Evolutionary conservation across 768 basidiomycete species (phyloP).

Genomic region (Chalciporus chontae): DNA sequence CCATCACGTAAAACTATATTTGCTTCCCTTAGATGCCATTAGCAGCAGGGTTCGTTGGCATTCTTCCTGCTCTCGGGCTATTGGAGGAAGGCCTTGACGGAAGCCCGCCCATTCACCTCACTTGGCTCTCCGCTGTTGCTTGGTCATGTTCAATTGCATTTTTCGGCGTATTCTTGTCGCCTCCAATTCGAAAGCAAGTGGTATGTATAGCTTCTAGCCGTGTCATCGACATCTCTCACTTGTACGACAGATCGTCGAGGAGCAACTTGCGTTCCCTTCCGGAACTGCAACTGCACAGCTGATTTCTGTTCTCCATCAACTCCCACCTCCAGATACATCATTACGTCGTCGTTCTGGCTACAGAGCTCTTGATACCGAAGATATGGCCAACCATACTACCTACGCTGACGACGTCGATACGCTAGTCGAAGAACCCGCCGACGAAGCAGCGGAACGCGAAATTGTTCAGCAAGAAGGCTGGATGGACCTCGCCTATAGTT

Average conservation of each 20-base stretch:
- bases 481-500: conserved; percentile 75
- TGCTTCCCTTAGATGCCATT: conserved; percentile 63
- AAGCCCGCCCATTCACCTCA: conserved; percentile 66
- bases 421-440: conserved; percentile 22
- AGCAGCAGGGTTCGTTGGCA: conserved; percentile 87
- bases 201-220: conserved; percentile 40
- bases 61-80: conserved; percentile 83
- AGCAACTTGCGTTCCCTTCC: conserved; percentile 90
- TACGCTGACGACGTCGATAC: conserved; percentile 3
- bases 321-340: conserved; percentile 62
- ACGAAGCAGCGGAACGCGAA: conserved; percentile 40
- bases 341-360: conserved; percentile 60
- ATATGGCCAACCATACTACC: conserved; percentile 19
- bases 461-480: conserved; percentile 68
- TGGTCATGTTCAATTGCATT: conserved; percentile 94
- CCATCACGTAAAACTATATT: neutral
- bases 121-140: conserved; percentile 67
- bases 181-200: conserved; percentile 92
- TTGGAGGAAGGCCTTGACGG: conserved; percentile 77
- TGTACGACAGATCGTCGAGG: conserved; percentile 74
- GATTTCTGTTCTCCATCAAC: conserved; percentile 81
- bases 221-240: conserved; percentile 4
- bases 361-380: conserved; percentile 34
- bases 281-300: conserved; percentile 96
- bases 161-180: conserved; percentile 98